phyloP scores from a whole-genome alignment of 192 early-diverging fungal species.

The Entomortierella lignicola region DNA sequence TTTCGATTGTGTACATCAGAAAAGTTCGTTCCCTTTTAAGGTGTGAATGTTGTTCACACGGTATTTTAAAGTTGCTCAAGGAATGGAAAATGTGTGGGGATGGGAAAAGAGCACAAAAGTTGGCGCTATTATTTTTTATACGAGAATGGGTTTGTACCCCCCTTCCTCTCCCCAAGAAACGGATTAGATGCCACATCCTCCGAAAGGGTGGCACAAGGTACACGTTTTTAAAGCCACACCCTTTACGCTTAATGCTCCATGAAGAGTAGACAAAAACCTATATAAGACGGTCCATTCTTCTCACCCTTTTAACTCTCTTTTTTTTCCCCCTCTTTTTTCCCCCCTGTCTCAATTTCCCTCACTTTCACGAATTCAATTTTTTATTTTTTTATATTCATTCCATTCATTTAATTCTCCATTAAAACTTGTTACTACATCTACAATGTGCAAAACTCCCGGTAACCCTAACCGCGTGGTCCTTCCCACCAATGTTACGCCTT shows the following conservation, averaged over 20 bases:
- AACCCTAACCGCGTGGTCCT: conserved; percentile 76
- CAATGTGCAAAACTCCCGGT: conserved; percentile 41
- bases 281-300: no score
- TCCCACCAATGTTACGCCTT: conserved; percentile 83
- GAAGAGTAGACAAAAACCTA: no score
- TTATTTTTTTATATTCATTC: neutral
- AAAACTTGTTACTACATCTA: neutral
- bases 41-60: neutral
- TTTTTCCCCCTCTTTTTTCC: neutral
- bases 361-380: neutral
- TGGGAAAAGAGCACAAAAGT: neutral
- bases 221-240: no score
- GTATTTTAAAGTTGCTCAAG: neutral
- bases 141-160: no score
- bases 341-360: neutral
- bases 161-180: no score
- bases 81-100: neutral
- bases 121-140: no score
- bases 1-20: no score
- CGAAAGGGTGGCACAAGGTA: neutral
- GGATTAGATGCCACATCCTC: no score
- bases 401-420: neutral
- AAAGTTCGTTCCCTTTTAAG: conserved; percentile 9
- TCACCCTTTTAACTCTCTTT: neutral
- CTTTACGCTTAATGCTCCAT: no score